phyloP scores from a whole-genome alignment of 495 filamentous ascomycete species.

The Penicillium odoratum region DNA sequence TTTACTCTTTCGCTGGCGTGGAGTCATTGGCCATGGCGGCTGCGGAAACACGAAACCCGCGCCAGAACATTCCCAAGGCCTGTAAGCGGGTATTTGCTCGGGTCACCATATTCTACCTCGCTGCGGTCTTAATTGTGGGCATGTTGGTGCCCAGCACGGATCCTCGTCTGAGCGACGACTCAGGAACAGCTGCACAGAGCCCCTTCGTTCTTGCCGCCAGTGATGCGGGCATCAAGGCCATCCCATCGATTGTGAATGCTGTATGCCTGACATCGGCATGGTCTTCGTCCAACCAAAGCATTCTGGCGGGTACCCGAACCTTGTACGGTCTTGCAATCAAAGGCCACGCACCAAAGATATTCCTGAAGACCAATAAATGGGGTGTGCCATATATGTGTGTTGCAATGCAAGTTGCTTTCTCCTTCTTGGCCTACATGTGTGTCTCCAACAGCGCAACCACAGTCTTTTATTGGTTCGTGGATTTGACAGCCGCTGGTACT shows the following conservation, averaged over 20 bases:
- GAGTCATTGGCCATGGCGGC: slow-evolving; percentile 54
- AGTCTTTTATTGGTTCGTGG: slow-evolving; percentile 63
- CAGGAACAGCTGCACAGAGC: slow-evolving; percentile 41
- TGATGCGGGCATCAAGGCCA: slow-evolving; percentile 40
- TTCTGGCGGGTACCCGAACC: slow-evolving; percentile 48
- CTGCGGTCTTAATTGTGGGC: slow-evolving; percentile 45
- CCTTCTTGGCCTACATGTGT: slow-evolving; percentile 60
- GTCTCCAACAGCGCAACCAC: slow-evolving; percentile 55
- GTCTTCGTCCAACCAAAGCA: slow-evolving; percentile 52
- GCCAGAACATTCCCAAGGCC: slow-evolving; percentile 46
- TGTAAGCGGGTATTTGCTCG: slow-evolving; percentile 46
- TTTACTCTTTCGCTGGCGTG: slow-evolving; percentile 59
- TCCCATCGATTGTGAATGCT: slow-evolving; percentile 55
- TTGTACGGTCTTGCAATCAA: slow-evolving; percentile 48
- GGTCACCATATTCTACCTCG: slow-evolving; percentile 45
- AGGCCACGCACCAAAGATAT: slow-evolving; percentile 45
- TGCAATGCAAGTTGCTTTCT: slow-evolving; percentile 50
- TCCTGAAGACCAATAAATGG: slow-evolving; percentile 57
- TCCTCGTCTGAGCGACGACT: slow-evolving; percentile 42
- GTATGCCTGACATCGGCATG: slow-evolving; percentile 48
- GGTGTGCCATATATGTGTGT: slow-evolving; percentile 64
- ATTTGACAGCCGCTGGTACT: slow-evolving; percentile 54
- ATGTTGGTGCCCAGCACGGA: slow-evolving; percentile 52
- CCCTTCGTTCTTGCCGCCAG: slow-evolving; percentile 56
- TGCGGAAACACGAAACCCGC: slow-evolving; percentile 47